phyloP scores from a whole-genome alignment of 2,329 filamentous ascomycete genomes.

The Aspergillus ruber region DNA sequence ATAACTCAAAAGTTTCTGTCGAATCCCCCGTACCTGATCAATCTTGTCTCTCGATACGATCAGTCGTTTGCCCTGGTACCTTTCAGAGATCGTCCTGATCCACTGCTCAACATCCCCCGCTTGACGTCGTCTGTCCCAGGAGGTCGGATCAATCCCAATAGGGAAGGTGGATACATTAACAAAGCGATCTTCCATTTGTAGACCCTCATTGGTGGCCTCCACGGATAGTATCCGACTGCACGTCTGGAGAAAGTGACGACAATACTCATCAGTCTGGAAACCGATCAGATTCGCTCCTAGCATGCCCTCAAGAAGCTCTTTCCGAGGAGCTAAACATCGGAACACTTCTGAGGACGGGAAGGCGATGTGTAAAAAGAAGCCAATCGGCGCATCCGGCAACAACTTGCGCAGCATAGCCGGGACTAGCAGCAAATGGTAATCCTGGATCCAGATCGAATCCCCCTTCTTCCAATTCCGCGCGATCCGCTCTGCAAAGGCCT shows the following conservation, averaged over 20 bases:
- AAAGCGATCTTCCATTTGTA: slow-evolving; percentile 88
- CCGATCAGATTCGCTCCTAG: slow-evolving; percentile 85
- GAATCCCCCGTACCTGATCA: slow-evolving; percentile 83
- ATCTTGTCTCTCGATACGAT: slow-evolving; percentile 94
- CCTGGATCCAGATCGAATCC: slow-evolving; percentile 88
- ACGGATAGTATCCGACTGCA: slow-evolving; percentile 87
- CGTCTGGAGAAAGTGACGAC: slow-evolving; percentile 87
- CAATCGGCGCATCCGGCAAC: slow-evolving; percentile 79
- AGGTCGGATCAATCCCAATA: slow-evolving; percentile 84
- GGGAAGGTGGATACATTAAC: slow-evolving; percentile 79
- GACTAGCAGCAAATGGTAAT: slow-evolving; percentile 86
- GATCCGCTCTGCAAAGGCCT: slow-evolving; percentile 83
- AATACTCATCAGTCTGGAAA: slow-evolving; percentile 90
- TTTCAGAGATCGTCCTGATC: slow-evolving; percentile 72
- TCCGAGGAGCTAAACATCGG: slow-evolving; percentile 75
- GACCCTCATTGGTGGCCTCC: slow-evolving; percentile 78
- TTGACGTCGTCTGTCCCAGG: slow-evolving; percentile 63
- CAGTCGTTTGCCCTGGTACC: slow-evolving; percentile 80
- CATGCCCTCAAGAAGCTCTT: slow-evolving; percentile 80
- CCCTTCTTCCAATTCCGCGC: slow-evolving; percentile 84
- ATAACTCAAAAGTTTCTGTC: slow-evolving; percentile 86
- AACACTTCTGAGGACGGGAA: slow-evolving; percentile 96
- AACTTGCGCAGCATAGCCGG: slow-evolving; percentile 80
- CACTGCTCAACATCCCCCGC: slow-evolving; percentile 69
- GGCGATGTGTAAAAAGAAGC: slow-evolving; percentile 88